Evolutionary conservation across 2,329 filamentous ascomycete genomes (phyloP), one percentile per base, ranked within the genome.

Genomic region (Colletotrichum graminicola): DNA sequence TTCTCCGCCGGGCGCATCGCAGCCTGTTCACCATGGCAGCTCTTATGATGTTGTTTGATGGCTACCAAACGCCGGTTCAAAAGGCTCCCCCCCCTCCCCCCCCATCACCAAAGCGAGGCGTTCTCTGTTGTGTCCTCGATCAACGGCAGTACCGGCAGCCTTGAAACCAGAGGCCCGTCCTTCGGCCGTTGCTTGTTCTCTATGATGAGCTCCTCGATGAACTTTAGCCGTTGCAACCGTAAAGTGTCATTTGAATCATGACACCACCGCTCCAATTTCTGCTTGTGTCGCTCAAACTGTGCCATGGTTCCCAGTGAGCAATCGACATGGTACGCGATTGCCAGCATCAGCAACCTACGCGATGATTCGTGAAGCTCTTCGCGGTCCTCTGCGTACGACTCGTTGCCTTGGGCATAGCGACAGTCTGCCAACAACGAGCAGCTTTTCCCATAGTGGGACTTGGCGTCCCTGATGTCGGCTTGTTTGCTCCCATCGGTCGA

Each of bases 181-280:
- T 11, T 62, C 6, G 51, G 56, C 7, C 68, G 64, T 21, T 45
- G 32, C 23, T 56, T 49, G 18, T 70, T 52, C 2, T 18, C 49
- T 10, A 14, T 26, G 14, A 70, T 56, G 32, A 70, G 43, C 0
- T 32, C 23, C 4, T 34, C 26, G 5, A 62, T 45, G 6, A 5
- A 26, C 2, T 36, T 14, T 10, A 71, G 14, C 8, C 23, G 23
- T 6, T 34, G 21, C 5, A 63, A 14, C 21, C 68, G 29, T 16
- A 16, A 2, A 2, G 8, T n/a, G n/a, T 71, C 68, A 6, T 12
- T 21, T 1, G 60, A 66, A 16, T 71, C 66, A 7, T 45, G 7
- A 41, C 70, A 72, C 70, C 70, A 72, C 18, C 34, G n/a, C 23
- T 32, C 26, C 10, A 72, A 10, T 49, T 71, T 69, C 23, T n/a